A percentile compares a stretch with the other conserved stretches of the same genome.
These are phyloP conservation scores for Coemansia asiatica DNA, from an alignment of 192 early-diverging fungal species.

Conservation along the genomic window DNA sequence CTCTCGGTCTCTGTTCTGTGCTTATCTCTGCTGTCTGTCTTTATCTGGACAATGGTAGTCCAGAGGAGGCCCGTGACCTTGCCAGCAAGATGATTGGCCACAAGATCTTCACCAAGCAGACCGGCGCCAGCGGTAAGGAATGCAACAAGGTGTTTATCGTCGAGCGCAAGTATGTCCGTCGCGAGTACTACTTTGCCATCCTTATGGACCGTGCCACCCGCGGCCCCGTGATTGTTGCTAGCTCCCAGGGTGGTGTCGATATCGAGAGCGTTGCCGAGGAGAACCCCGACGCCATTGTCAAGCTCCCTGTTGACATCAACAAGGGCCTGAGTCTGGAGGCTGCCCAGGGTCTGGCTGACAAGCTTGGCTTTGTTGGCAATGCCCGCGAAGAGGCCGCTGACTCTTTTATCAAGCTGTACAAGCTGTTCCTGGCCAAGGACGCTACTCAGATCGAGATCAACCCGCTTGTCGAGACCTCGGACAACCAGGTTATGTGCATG, in stretches of 20 bases:
- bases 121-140: constrained; percentile 87
- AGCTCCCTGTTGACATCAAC: constrained; percentile 87
- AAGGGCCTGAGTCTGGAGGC: constrained; percentile 73
- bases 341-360: constrained; percentile 74
- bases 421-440: constrained; percentile 95
- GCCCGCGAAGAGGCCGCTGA: constrained; percentile 83
- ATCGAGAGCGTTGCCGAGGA: constrained; percentile 95
- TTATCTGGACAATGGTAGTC: constrained; percentile 50
- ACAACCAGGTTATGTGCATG: constrained; percentile 93
- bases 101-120: constrained; percentile 99
- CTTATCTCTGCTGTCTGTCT: constrained; percentile 3
- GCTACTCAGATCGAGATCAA: constrained; percentile 99
- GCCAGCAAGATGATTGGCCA: constrained; percentile 96
- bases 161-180: constrained; percentile 94
- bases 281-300: constrained; percentile 94
- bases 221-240: constrained; percentile 95
- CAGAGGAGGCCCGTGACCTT: constrained; percentile 82
- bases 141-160: constrained; percentile 95
- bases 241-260: constrained; percentile 97
- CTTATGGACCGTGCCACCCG: constrained; percentile 93
- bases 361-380: constrained; percentile 86
- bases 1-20: not conserved
- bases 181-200: constrained; percentile 99
- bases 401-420: constrained; percentile 90
- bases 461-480: constrained; percentile 89